These are phyloP conservation scores for Dryadomyces quercus-mongolicae DNA, from an alignment of 2,329 filamentous ascomycete species.

Conservation along the genomic window DNA sequence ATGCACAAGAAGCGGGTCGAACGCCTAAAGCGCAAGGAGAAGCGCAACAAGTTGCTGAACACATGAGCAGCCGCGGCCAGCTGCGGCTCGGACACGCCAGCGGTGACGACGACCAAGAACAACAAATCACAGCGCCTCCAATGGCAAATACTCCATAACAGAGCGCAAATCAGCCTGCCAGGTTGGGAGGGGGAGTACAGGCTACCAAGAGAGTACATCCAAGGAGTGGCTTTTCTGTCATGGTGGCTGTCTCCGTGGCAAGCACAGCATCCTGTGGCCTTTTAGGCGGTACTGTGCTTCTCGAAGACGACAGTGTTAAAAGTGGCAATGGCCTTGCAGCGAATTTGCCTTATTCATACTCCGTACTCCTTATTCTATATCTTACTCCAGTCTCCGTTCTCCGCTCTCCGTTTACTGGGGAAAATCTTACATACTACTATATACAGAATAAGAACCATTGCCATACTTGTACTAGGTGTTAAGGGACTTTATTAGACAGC, in stretches of 20 bases:
- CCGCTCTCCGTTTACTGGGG: too few relatives aligned
- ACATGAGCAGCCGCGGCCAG: conserved; percentile 30
- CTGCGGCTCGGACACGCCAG: too few relatives aligned
- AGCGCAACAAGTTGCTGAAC: conserved; percentile 77
- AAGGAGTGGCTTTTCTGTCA: neutral
- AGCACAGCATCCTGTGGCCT: neutral
- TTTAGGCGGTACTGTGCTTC: too few relatives aligned
- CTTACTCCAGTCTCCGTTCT: too few relatives aligned
- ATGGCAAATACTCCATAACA: neutral
- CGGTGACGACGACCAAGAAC: neutral
- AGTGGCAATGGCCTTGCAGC: neutral
- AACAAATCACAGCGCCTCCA: too few relatives aligned
- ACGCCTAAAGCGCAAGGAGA: conserved; percentile 86
- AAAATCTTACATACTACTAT: too few relatives aligned
- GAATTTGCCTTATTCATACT: neutral
- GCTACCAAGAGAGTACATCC: neutral
- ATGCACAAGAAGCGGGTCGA: conserved; percentile 97
- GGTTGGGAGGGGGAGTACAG: too few relatives aligned
- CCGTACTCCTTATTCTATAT: too few relatives aligned
- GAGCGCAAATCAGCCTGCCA: neutral
- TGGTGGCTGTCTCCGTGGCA: neutral
- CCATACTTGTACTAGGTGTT: too few relatives aligned
- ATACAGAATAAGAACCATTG: too few relatives aligned
- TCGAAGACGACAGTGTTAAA: too few relatives aligned
- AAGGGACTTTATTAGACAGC: too few relatives aligned